These are phyloP conservation scores for Phaseolus lunatus DNA, from an alignment of 306 rosid species.

Conservation along the genomic window DNA sequence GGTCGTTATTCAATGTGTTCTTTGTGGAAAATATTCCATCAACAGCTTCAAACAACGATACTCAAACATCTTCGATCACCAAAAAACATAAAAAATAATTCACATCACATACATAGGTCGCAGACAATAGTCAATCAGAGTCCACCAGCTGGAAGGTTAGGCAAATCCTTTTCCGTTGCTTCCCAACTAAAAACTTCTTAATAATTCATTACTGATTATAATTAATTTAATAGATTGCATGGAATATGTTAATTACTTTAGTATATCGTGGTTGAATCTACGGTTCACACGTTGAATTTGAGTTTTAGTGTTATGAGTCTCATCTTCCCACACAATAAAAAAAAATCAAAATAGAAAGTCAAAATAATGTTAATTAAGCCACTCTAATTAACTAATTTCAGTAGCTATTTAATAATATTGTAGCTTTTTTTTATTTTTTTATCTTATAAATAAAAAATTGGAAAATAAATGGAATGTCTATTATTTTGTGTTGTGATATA, in stretches of 20 bases:
- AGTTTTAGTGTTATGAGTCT: too few relatives aligned
- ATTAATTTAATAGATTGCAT: background rate
- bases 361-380: too few relatives aligned
- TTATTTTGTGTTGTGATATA: too few relatives aligned
- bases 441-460: too few relatives aligned
- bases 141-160: constrained; percentile 46
- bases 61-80: too few relatives aligned
- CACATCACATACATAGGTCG: constrained; percentile 22
- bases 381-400: too few relatives aligned
- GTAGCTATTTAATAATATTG: too few relatives aligned
- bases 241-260: background rate
- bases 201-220: constrained; percentile 24
- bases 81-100: constrained; percentile 10
- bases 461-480: too few relatives aligned
- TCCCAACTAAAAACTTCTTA: constrained; percentile 50
- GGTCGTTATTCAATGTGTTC: background rate
- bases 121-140: constrained; percentile 55
- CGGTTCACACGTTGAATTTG: background rate
- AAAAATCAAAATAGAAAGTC: too few relatives aligned
- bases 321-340: too few relatives aligned
- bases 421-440: too few relatives aligned
- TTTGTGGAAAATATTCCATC: constrained; percentile 30
- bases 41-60: constrained; percentile 41
- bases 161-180: constrained; percentile 11
- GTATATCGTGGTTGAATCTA: background rate